Evolutionary conservation across 139 green algal species (phyloP), one percentile per base, ranked within the genome.

Genomic region (Pleodorina starrii): DNA sequence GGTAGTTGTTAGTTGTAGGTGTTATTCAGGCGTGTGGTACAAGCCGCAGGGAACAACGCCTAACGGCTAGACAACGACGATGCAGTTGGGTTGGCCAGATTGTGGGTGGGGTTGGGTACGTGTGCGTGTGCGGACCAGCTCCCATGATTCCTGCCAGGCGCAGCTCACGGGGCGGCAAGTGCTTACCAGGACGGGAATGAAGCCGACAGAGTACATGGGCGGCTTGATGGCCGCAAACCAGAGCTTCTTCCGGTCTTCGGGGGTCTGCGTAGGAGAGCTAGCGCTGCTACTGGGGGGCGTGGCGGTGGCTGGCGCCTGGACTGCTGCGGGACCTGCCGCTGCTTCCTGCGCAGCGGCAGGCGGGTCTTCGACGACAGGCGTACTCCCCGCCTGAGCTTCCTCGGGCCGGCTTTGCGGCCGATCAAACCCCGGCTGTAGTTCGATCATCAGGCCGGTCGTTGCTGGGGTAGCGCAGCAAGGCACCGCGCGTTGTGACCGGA

Each of bases 191-290:
- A 99, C 94, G 32, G 97, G 97, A 6, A 97, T 92, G n/a, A 97
- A 87, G 14, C 93, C 96, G 0, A 99, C 97, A 2, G 96, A 97
- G 89, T 99, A 99, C 96, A 99, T 99, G 54, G 97, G 97, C 9
- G 94, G 92, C 93, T 99, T 99, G 72, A 98, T 95, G 27, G 96
- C 96, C 17, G 86, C 89, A 76, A 94, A 94, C 97, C 96, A 99
- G 42, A 99, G 94, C 48, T 79, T 80, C 50, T 76, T 81, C 29
- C 79, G 17, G 57, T 88, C 77, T n/a, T 69, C 12, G 19, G 19
- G 57, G 23, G 14, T 29, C 14, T 29, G 9, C n/a, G n/a, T n/a
- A n/a, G n/a, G n/a, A n/a, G n/a, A n/a, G n/a, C n/a, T n/a, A n/a
- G n/a, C 69, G 69, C 23, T 57, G 40, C 5, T 35, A 14, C 38